Base-by-base conservation (phyloP, 2,329 filamentous ascomycete genomes). In the Colletotrichum abscissum region DNA sequence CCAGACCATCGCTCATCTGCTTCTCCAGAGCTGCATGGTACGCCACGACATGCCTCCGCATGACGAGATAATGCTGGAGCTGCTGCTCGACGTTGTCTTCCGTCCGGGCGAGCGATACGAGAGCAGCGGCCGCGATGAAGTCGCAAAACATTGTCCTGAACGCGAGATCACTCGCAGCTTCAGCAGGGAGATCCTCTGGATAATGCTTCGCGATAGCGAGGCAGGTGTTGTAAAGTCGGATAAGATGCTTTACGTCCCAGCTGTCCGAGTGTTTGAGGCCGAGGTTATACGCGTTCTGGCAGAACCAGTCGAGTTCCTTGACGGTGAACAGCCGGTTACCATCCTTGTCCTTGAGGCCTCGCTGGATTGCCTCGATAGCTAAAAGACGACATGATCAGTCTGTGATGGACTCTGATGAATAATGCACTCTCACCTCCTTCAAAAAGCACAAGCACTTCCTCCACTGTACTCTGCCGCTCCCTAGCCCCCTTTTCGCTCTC, bases 221-320 rank as follows among this genome's bases (percentile, higher is more conserved):
- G 73, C 89, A 92, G 33, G 84, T 83, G 5, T 79, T 80, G 60
- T 92, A 82, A 28, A 97, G 86, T 4, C 88, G 85, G 4, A 92
- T 79, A 0, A 92, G 84, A 62, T 86, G 81, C 6, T 81, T 79
- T 1, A 91, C 85, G 28, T 88, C 80, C 86, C 92, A 92, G 1
- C 71, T 75, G 3, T 88, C 84, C 1, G 87, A 86, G 76, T 92
- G 86, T 73, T 91, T 90, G 5, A 96, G 82, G 0, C 91, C 92
- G 7, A 95, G 81, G 76, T 97, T 97, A 84, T 97, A 97, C 1
- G 93, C 88, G 75, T 94, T 96, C 75, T 92, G 92, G 49, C 92
- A 92, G 79, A 97, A 95, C 95, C 95, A 97, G 76, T 95, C 89
- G 4, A 97, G 85, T 77, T 98, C 95, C 3, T 86, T 80, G 0